Base-by-base conservation (phyloP, 1,284 basidiomycete species). In the Leccinum pallidistipes region DNA sequence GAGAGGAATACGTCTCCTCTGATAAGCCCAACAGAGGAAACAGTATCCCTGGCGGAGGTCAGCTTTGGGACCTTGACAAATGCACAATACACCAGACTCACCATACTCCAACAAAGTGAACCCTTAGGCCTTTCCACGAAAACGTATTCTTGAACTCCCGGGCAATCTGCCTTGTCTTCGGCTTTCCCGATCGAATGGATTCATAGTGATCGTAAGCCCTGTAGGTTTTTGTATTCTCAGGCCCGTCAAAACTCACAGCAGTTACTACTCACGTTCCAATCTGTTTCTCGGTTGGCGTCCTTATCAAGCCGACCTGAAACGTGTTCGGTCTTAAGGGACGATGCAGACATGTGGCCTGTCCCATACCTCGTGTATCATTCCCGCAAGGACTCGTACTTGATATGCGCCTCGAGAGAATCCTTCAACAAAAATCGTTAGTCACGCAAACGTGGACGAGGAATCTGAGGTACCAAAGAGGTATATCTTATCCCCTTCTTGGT, bases 381-480 rank as follows among this genome's bases (percentile, higher is more conserved):
- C 77, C 0, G 78, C 76, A 2, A 80, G 59, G 1, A 65, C 69
- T 12, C 78, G 75, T 21, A 74, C 78, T 71, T 79, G 78, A 63
- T 24, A 81, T n/a, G 80, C 80, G 10, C 80, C 80, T 14, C 52
- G 52, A 21, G 79, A 81, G 62, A 81, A 82, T 11, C 80, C 80
- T 81, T 16, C 3, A 24, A 27, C 10, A n/a, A 2, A 0, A 3
- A 32, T 18, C 2, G 29, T 59, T 2, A 16, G 21, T 49, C n/a
- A 12, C 8, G 7, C 24, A 21, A 50, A 27, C 2, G 2, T 6
- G 8, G 16, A 50, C 14, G 6, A 52, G 9, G 40, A 56, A 36
- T 3, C 1, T 21, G 52, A 27, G 52, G 0, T 56, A 79, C 81
- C 80, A 58, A 82, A 80, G 1, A 81, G 65, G 59, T 72, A 81